Evolutionary conservation across 345 rosid genomes (phyloP), one percentile per base, ranked within the genome.

Genomic region (Hypericum perforatum): DNA sequence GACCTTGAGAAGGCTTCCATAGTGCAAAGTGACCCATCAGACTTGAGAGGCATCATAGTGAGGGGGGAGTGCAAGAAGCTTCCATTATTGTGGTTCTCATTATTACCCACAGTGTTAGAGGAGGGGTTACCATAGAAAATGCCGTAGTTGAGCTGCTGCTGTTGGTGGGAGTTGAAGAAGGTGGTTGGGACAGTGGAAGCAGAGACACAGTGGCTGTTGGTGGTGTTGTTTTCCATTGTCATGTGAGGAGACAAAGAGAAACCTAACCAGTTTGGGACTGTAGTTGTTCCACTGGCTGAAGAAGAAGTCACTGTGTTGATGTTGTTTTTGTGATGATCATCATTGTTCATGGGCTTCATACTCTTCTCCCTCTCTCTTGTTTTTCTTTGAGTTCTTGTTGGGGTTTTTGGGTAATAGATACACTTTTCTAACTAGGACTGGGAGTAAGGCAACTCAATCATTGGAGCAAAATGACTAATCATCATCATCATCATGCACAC

Each of bases 1-100:
- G 98, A 74, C 69, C 91, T 75, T 74, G 71, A 63, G 52, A 80
- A 81, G 55, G 90, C 85, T 76, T 88, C 96, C 92, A 85, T 81
- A 11, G 81, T 61, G 71, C 95, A 92, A 63, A 85, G 94, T 52
- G 98, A 92, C 7, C 96, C 98, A 51, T 92, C 95, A 60, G 98
- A 88, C 73, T 77, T 83, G 51, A 92, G 79, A 16, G 98, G 96
- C 95, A 92, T 87, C 5, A 71, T 76, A 16, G 94, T 76, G 66
- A 81, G 59, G 39, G 82, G 38, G 32, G 11, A 74, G 47, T 88
- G 77, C 58, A 70, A 83, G 36, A 70, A 53, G 29, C 62, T 77
- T 16, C 71, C 59, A 60, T 64, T 70, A 22, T 22, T 22, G 32
- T 22, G 32, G 32, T 1, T 22, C 32, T 22, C 32, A 22, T 22